phyloP scores from a whole-genome alignment of 768 basidiomycete species.

The Russula olivacea region DNA sequence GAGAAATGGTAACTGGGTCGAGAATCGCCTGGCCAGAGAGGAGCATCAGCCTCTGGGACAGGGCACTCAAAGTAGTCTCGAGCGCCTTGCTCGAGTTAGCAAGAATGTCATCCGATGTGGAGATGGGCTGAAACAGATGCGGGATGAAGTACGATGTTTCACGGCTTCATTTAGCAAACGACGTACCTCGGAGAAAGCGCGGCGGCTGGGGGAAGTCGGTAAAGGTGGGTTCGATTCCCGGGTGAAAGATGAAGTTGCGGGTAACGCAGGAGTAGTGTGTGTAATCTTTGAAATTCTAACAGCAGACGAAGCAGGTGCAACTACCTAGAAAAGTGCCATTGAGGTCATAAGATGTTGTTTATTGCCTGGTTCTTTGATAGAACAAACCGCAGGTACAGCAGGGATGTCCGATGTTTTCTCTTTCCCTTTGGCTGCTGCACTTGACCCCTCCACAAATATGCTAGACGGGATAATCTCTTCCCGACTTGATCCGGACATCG shows the following conservation, averaged over 20 bases:
- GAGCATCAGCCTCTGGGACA: conserved; percentile 19
- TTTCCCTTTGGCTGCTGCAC: conserved; percentile 10
- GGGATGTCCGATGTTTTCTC: not conserved
- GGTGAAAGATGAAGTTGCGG: not conserved
- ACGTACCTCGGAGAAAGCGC: conserved; percentile 4
- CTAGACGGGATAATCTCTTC: conserved; percentile 1
- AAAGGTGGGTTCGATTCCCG: conserved; percentile 3
- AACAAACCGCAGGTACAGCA: conserved; percentile 4
- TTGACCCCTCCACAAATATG: not conserved
- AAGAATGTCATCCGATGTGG: conserved; percentile 6
- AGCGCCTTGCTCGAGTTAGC: conserved; percentile 12
- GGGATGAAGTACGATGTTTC: not conserved
- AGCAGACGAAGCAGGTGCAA: not conserved
- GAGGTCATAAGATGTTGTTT: not conserved
- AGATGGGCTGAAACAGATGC: not conserved
- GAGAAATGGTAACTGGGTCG: conserved; percentile 19
- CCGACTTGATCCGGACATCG: not conserved
- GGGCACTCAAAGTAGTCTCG: conserved; percentile 6
- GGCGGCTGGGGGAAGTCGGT: not conserved
- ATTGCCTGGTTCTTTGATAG: not conserved
- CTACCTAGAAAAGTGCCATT: conserved; percentile 3
- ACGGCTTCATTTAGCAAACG: not conserved
- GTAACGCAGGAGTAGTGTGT: not conserved
- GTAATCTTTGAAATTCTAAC: not conserved
- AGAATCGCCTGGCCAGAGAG: conserved; percentile 15